Evolutionary conservation across 2,329 filamentous ascomycete species (phyloP), one percentile per base, ranked within the genome.

Genomic region (Peltaster fructicola): DNA sequence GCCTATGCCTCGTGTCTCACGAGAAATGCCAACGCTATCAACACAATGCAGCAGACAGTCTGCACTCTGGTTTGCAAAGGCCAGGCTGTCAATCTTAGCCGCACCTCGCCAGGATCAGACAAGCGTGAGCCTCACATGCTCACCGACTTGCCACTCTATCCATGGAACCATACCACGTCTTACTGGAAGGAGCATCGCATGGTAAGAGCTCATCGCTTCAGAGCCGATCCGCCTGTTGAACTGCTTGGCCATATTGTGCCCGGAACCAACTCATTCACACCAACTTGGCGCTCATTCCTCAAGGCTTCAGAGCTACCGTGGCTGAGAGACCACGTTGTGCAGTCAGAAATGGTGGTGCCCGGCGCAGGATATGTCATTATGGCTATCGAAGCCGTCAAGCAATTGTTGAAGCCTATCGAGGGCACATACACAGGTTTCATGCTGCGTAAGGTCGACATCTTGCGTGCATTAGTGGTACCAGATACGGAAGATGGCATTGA

Each of bases 381-480:
- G 29, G 37, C 35, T 8, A 17, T 38, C 8, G 37, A 39, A 22
- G 37, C 35, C 10, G 31, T 29, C 8, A 15, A 16, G 19, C 22
- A 32, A 16, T 12, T 32, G 13, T 20, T 22, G 16, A 11, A 25
- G 24, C 24, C 14, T 19, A 24, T 13, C 17, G 16, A 28, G 11
- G 20, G 18, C 14, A 17, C 15, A 10, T 10, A 28, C 10, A 23
- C 23, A 15, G 56, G 54, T 1, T 59, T 56, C 23, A 53, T 62
- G 28, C 50, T 66, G 10, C 48, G 40, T 6, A 37, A 59, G 22
- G 52, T 68, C 40, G 44, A 39, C 4, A 59, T 68, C 20, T 46
- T 52, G 23, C 59, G 57, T 27, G 61, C 65, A 2, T 56, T 69
- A 48, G 47, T 68, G 4, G 48, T 68, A 6, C 59, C 61, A 3